Base-by-base conservation (phyloP, 75 land plant genomes). In the Larix kaempferi region DNA sequence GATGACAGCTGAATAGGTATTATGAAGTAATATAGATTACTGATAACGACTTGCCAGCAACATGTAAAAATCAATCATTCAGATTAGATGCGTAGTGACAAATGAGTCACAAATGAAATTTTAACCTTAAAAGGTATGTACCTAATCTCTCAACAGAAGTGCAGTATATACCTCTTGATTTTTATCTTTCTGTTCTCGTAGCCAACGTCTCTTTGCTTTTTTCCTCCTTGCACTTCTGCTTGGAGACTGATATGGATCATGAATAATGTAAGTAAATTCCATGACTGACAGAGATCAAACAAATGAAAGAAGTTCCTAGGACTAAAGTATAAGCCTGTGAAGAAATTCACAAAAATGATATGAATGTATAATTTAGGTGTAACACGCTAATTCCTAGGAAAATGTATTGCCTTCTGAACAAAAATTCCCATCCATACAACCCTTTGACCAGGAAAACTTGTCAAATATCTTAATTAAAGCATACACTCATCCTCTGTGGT, bases 181-280 rank as follows among this genome's bases (percentile, higher is more conserved):
- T 49, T 10, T 49, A 49, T 11, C 54, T 49, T 11, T 49, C 1
- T 49, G 54, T 49, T 49, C 54, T 10, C 54, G 54, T 49, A 49
- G 12, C 54, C 54, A 49, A 49, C 54, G 54, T 49, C 54, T 49
- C 54, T 49, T 49, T 2, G 54, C 54, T 49, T 49, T 49, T 10
- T 49, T 49, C 54, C 54, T 49, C 54, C 10, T 49, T 49, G 54
- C 54, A 49, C 54, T 92, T 81, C 98, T 90, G 72, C 98, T 92
- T 33, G 89, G 90, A 21, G 54, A 65, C 96, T 94, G 82, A 79
- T 0, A 27, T n/a, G 35, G 66, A 74, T 17, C 3, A 35, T 67
- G 3, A 39, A 69, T 69, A 41, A n/a, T 41, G 73, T 44, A 69
- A 65, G 13, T 69, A 5, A 69, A n/a, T 69, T 69, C 54, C 49